phyloP scores from a whole-genome alignment of 208 protist species.

The Angomonas desouzai region DNA sequence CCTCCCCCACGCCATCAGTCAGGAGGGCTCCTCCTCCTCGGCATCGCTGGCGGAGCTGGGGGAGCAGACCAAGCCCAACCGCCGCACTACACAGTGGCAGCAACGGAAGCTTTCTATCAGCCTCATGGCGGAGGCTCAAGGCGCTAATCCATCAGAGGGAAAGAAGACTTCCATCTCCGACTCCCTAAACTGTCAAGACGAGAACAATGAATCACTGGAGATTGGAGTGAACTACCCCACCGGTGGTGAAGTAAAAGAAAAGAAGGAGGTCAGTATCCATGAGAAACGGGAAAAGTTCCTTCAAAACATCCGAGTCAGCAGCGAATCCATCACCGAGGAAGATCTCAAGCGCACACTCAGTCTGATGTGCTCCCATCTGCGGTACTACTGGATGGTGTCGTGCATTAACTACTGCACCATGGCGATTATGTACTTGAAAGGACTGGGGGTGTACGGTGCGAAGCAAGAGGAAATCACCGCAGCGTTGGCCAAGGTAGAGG shows the following conservation, averaged over 20 bases:
- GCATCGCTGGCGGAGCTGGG: neutral
- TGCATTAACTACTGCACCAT: slow-evolving; percentile 16
- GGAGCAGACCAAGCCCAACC: neutral
- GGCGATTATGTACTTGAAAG: slow-evolving; percentile 8
- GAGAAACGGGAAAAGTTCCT: neutral
- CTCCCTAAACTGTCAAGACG: neutral
- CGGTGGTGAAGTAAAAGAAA: neutral
- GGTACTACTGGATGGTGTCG: slow-evolving; percentile 15
- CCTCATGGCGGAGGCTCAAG: too few species aligned
- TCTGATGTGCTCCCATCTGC: slow-evolving; percentile 11
- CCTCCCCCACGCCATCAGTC: neutral
- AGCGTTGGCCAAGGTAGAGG: neutral
- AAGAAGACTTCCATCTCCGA: neutral
- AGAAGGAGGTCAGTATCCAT: neutral
- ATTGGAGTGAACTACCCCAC: neutral
- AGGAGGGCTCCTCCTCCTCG: neutral
- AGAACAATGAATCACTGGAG: neutral
- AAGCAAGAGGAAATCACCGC: neutral
- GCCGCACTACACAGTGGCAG: neutral
- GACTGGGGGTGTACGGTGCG: slow-evolving; percentile 6
- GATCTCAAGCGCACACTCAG: slow-evolving; percentile 5
- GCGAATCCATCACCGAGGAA: slow-evolving; percentile 13
- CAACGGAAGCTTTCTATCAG: neutral
- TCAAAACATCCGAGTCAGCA: neutral
- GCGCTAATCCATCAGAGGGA: neutral